Evolutionary conservation across 2,329 filamentous ascomycete genomes (phyloP).

Genomic region (Arthrobotrys megalospora): DNA sequence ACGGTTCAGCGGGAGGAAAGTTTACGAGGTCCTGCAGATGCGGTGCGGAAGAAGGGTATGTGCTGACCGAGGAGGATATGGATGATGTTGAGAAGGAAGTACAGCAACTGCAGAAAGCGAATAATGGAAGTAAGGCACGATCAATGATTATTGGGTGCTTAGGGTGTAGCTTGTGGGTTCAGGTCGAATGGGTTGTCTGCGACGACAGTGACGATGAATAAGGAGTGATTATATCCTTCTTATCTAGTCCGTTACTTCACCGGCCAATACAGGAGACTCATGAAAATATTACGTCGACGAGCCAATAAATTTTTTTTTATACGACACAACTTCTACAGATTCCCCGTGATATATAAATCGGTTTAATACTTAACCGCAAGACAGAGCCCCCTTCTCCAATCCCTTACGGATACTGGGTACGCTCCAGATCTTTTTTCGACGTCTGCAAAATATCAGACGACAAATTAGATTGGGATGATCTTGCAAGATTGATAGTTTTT

Average conservation of each 20-base stretch:
- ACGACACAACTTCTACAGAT: neutral
- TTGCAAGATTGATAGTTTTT: slow-evolving; percentile 51
- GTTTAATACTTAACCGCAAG: slow-evolving; percentile 4
- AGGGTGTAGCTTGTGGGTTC: slow-evolving; percentile 78
- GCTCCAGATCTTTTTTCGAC: slow-evolving; percentile 28
- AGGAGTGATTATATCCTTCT: slow-evolving; percentile 54
- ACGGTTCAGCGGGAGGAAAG: slow-evolving; percentile 60
- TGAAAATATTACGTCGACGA: neutral
- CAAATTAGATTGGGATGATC: slow-evolving; percentile 22
- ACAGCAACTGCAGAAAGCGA: slow-evolving; percentile 10
- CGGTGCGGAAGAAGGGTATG: slow-evolving; percentile 75
- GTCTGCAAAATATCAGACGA: neutral
- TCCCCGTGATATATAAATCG: neutral
- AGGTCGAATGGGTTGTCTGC: slow-evolving; percentile 75
- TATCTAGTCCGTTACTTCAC: neutral
- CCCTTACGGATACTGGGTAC: slow-evolving; percentile 34
- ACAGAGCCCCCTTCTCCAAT: neutral
- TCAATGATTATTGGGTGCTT: slow-evolving; percentile 75
- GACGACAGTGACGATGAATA: slow-evolving; percentile 65
- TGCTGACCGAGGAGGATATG: slow-evolving; percentile 74
- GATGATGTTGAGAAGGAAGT: slow-evolving; percentile 73
- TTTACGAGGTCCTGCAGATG: slow-evolving; percentile 77
- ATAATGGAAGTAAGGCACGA: slow-evolving; percentile 20
- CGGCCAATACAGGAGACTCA: neutral
- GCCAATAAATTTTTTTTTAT: neutral